A percentile compares a stretch with the other conserved stretches of the same genome.
These are phyloP conservation scores for Simmondsia chinensis DNA, from an alignment of 148 eudicot species.

Conservation along the genomic window DNA sequence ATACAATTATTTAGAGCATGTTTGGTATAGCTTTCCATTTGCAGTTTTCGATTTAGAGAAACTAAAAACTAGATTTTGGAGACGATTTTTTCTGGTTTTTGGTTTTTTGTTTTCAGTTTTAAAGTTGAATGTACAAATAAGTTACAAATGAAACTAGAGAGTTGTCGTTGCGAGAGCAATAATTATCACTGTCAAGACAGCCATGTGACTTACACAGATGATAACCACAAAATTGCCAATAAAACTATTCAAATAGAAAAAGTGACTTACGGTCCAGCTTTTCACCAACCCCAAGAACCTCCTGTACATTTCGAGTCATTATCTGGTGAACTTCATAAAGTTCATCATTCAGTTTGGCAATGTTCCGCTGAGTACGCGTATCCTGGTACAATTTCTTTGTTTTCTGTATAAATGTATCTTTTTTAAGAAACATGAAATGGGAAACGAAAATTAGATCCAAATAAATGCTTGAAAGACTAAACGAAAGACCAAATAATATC, in stretches of 20 bases:
- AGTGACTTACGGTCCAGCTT: slow-evolving; percentile 90
- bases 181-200: no score
- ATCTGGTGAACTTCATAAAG: slow-evolving; percentile 98
- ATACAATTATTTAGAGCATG: no score
- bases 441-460: not conserved
- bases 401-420: slow-evolving; percentile 91
- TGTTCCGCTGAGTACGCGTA: slow-evolving; percentile 83
- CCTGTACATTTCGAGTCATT: slow-evolving; percentile 97
- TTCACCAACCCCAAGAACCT: slow-evolving; percentile 99
- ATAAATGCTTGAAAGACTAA: not conserved
- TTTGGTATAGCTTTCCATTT: no score
- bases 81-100: no score
- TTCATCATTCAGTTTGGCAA: slow-evolving; percentile 90
- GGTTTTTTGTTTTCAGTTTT: no score
- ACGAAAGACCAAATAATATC: slow-evolving; percentile 2
- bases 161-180: no score
- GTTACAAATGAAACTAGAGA: no score
- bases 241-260: not conserved
- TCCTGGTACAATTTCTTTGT: slow-evolving; percentile 95
- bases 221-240: not conserved
- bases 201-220: no score
- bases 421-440: slow-evolving; percentile 7
- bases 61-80: no score
- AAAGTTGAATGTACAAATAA: no score
- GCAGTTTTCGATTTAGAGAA: no score